Base-by-base conservation (phyloP, 768 basidiomycete species). In the Rossbeevera mucosa region DNA sequence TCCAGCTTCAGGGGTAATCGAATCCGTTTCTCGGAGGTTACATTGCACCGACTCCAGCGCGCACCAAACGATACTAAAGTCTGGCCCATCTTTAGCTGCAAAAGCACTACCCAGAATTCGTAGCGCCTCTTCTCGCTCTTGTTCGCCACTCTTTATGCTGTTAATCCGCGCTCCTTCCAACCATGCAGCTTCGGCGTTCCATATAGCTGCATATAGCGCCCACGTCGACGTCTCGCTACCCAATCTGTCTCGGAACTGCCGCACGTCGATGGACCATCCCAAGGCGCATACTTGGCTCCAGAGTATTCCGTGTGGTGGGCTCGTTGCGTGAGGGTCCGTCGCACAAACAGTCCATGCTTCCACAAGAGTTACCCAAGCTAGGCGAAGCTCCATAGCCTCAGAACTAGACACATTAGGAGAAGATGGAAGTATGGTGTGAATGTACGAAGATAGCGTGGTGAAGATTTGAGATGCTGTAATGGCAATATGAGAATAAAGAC, bases 281-380 rank as follows among this genome's bases (percentile, higher is more conserved):
- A 87, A 89, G 3, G 80, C 83, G n/a, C 74, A 70, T 9, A 95
- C 74, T 61, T 93, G 91, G 50, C 85, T 90, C 94, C 95, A 98
- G 8, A 88, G 70, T 45, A 97, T 82, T 48, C 90, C 91, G 67
- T 98, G 95, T 7, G 75, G 76, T 0, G 92, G 92, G 3, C 83
- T 87, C 7, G 92, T 94, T 50, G 77, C 75, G 64, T 98, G 95
- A 6, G 95, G 94, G 62, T 98, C 88, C n/a, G 82, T 79, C 0
- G 93, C 91, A 59, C 91, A 94, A 3, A 80, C 74, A 6, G 76
- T 85, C 94, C 93, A 97, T 0, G 76, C 72, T 53, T 81, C 80
- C 2, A 91, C 58, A 8, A 92, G 69, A 9, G 71, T 69, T 5
- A 79, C 70, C 80, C 86, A 93, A 3, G 81, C 74, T 24, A 67